Evolutionary conservation across 2,329 filamentous ascomycete species (phyloP).

Genomic region (Neonectria faginata): DNA sequence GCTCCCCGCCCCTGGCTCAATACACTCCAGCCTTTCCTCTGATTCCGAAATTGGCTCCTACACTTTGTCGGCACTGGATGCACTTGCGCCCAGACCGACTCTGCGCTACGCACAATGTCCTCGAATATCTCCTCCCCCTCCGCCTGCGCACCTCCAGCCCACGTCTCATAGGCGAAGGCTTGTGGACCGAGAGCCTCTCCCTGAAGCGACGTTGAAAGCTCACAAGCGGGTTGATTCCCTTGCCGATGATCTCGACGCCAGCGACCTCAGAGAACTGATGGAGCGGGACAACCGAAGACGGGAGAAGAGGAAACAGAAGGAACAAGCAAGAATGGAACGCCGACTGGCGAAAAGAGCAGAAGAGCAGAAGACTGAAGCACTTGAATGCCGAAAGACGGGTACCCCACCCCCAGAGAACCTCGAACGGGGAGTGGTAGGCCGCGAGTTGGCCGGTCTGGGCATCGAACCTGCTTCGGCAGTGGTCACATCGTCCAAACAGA

Average conservation of each 20-base stretch:
- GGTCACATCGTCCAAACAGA: constrained; percentile 67
- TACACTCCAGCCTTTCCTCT: constrained; percentile 81
- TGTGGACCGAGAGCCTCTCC: constrained; percentile 64
- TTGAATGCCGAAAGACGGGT: constrained; percentile 64
- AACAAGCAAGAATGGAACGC: constrained; percentile 74
- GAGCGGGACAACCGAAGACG: constrained; percentile 86
- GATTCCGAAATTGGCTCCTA: constrained; percentile 79
- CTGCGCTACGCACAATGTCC: constrained; percentile 79
- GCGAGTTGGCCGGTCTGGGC: constrained; percentile 67
- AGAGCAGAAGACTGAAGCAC: constrained; percentile 70
- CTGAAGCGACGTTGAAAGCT: constrained; percentile 70
- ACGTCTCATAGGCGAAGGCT: constrained; percentile 65
- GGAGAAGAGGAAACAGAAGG: constrained; percentile 77
- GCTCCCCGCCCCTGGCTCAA: constrained; percentile 77
- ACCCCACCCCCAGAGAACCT: constrained; percentile 67
- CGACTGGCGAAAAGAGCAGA: constrained; percentile 76
- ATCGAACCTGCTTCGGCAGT: constrained; percentile 66
- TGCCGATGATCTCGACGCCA: constrained; percentile 86
- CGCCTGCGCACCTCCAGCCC: constrained; percentile 59
- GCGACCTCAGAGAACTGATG: constrained; percentile 87
- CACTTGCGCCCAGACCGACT: constrained; percentile 87
- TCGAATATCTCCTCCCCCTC: constrained; percentile 63
- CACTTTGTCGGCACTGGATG: constrained; percentile 81
- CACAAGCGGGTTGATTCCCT: constrained; percentile 76
- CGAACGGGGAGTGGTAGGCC: constrained; percentile 70